Base-by-base conservation (phyloP, 2,329 filamentous ascomycete species). In the Byssothecium circinans region DNA sequence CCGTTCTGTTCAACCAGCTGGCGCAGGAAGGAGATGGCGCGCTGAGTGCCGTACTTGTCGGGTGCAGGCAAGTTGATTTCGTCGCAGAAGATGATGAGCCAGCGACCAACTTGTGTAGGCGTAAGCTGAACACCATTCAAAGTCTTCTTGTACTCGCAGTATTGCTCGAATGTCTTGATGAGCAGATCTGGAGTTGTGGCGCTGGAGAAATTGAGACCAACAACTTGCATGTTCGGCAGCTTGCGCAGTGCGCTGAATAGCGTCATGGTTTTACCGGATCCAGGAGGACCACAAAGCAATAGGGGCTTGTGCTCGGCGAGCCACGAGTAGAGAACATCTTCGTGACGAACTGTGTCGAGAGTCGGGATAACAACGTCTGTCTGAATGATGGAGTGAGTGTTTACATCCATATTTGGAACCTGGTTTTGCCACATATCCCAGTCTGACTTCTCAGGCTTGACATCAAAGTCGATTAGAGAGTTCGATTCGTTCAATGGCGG, bases 201-300 rank as follows among this genome's bases (percentile, higher is more conserved):
- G 62, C 94, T 99, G 4, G 95, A 99, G 72, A 99, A 99, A 74
- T 99, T 99, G 69, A 99, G 89, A 40, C 94, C 94, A 25, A 99
- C 95, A 48, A 96, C 91, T 73, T 99, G 94, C 91, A 99, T 96
- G 69, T 96, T 96, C 3, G 92, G 92, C 48, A 99, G 79, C 74
- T 99, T 99, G 56, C 94, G 87, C 44, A 99, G 83, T 27, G 94
- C 94, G 68, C 92, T 96, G 78, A 99, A 99, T 11, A 99, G 78
- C 10, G 94, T 99, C 94, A 99, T 99, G 4, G 94, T 99, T 78
- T 99, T 99, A 79, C 94, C 94, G 42, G 94, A 99, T 76, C 94
- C 94, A 49, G 94, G 94, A 67, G 94, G 95, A 71, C 94, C 95
- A 69, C 94, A 99, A 14, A 99, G 86, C 43, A 99, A 78, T 15